These are phyloP conservation scores for Carex kokanica DNA, from an alignment of 176 grass and related monocot species.

Conservation along the genomic window DNA sequence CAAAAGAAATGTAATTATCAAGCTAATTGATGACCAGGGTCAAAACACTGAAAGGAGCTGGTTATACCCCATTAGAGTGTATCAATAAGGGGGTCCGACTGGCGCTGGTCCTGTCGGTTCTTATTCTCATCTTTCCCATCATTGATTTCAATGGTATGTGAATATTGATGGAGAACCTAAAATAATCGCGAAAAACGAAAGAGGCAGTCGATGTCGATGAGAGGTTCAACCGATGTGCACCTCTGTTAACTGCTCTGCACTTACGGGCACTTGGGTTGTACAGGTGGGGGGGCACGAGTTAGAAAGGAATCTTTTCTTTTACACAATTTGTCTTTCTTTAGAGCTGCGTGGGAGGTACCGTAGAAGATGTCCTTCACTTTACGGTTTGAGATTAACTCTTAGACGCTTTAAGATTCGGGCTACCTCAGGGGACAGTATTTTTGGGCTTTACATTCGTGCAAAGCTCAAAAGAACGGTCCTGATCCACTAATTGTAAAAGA, in stretches of 20 bases:
- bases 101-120: neutral
- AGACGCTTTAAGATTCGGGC: too few relatives aligned
- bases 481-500: too few relatives aligned
- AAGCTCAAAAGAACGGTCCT: too few relatives aligned
- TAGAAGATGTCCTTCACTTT: too few relatives aligned
- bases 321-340: neutral
- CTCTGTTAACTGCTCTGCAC: neutral
- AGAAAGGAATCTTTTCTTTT: neutral
- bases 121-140: constrained; percentile 20
- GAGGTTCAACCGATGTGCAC: neutral
- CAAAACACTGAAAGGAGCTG: neutral
- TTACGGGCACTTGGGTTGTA: neutral
- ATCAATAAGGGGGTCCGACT: neutral
- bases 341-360: neutral
- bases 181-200: neutral
- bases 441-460: too few relatives aligned
- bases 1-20: neutral
- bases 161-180: neutral
- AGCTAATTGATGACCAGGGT: neutral
- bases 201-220: neutral
- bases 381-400: too few relatives aligned
- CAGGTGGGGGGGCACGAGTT: neutral
- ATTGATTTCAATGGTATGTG: neutral
- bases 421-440: too few relatives aligned
- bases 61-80: constrained; percentile 21